Base-by-base conservation (phyloP, 2,329 filamentous ascomycete genomes). In the Venturiaceae sp. region DNA sequence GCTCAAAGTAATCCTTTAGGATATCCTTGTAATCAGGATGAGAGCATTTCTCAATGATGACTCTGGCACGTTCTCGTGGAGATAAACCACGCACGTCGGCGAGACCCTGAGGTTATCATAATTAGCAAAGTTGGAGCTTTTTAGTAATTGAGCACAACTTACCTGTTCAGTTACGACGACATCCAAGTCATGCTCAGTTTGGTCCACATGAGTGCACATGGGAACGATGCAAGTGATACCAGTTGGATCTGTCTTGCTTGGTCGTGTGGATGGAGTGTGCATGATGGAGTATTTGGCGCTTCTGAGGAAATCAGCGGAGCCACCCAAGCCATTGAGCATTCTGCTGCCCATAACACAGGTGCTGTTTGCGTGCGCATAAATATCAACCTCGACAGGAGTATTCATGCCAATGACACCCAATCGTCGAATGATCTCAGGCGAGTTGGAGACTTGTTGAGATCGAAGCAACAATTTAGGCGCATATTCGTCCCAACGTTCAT, bases 341-440 rank as follows among this genome's bases (percentile, higher is more conserved):
- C 91, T 85, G 62, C 82, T 86, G 63, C 91, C 90, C 84, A 94
- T 90, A 23, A 95, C 90, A 68, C 88, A 92, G 58, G 90, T 95
- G 62, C 82, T 86, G 82, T 95, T 96, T 66, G 91, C 91, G 75
- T 95, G 90, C 2, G 90, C 91, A 75, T 95, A 95, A 67, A 95
- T 95, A 74, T 95, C 91, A 16, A 95, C 90, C 75, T 95, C 91
- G 52, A 95, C 89, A 23, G 90, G 90, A 0, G 90, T 95, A 80
- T 95, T 95, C 90, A 95, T 95, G 71, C 89, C 90, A 66, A 96
- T 95, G 64, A 91, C 85, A 61, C 90, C 90, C 1, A 95, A 79
- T 28, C 90, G 83, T 58, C 89, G 84, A 76, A 95, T 95, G 74
- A 95, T 91, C 74, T 95, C 90, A 60, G 90, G 90, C 2, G 85